Conservation (phyloP, 768 basidiomycete species). For the Flagelloscypha sp. region DNA sequence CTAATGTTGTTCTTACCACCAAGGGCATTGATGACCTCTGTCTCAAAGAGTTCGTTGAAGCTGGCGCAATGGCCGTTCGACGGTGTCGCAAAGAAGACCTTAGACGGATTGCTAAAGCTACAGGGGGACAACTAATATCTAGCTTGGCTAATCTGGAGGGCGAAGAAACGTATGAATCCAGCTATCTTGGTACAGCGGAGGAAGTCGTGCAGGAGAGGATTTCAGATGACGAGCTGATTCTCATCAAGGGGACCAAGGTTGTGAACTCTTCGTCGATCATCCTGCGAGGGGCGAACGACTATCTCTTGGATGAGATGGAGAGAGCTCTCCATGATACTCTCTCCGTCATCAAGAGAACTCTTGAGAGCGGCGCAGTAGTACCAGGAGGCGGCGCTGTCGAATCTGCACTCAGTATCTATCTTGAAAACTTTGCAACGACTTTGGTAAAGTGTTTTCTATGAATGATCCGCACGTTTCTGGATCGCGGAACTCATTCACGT, state of each 20-base stretch:
- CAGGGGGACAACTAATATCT: slow-evolving; percentile 87
- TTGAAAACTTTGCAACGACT: slow-evolving; percentile 98
- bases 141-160: slow-evolving; percentile 95
- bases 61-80: slow-evolving; percentile 97
- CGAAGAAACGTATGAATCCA: slow-evolving; percentile 93
- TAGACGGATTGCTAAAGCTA: slow-evolving; percentile 93
- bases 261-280: slow-evolving; percentile 91
- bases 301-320: slow-evolving; percentile 99
- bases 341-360: slow-evolving; percentile 91
- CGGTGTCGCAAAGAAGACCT: slow-evolving; percentile 97
- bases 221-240: slow-evolving; percentile 95
- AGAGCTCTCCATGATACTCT: slow-evolving; percentile 89
- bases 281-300: slow-evolving; percentile 95
- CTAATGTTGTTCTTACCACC: slow-evolving; percentile 94
- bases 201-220: slow-evolving; percentile 97
- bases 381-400: slow-evolving; percentile 98
- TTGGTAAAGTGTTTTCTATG: slow-evolving; percentile 47
- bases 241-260: slow-evolving; percentile 96
- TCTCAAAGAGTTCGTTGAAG: slow-evolving; percentile 97
- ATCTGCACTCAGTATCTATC: slow-evolving; percentile 91
- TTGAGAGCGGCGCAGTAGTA: slow-evolving; percentile 93
- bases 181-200: slow-evolving; percentile 84
- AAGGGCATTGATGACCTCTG: slow-evolving; percentile 99
- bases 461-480: slow-evolving; percentile 4
- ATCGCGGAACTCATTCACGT: slow-evolving; percentile 7